Percentiles rank a stretch among this genome's conserved stretches.
Conservation (phyloP, 139 green algal genomes). For the Yamagishiella unicocca region DNA sequence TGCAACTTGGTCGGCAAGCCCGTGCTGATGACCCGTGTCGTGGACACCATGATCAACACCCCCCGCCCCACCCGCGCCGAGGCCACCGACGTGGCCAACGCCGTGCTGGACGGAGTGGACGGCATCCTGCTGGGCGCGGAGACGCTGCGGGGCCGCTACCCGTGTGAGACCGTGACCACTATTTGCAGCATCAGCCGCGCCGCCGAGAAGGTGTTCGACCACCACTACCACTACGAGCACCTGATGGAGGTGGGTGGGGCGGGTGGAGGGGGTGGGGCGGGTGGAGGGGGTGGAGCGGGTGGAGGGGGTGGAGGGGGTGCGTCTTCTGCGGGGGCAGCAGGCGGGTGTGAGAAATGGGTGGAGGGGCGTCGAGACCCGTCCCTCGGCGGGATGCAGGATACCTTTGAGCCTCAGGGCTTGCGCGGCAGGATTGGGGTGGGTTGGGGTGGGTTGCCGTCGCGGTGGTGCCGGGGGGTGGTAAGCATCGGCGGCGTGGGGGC, state of each 20-base stretch:
- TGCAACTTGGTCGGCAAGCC: conserved; percentile 94
- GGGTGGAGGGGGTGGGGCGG: too few species aligned
- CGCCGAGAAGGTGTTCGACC: conserved; percentile 71
- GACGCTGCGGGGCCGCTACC: conserved; percentile 68
- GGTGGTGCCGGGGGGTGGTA: too few species aligned
- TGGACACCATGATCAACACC: conserved; percentile 91
- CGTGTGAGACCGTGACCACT: conserved; percentile 82
- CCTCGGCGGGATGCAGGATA: too few species aligned
- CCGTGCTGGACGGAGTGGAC: conserved; percentile 92
- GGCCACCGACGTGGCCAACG: conserved; percentile 92
- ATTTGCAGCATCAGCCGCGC: conserved; percentile 58
- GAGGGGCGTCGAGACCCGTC: too few species aligned
- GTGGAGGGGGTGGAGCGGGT: too few species aligned
- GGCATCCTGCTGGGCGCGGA: conserved; percentile 90
- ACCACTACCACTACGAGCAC: conserved; percentile 70
- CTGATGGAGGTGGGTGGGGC: conserved; percentile 38
- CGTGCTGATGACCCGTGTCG: conserved; percentile 87
- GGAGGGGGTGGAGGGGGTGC: too few species aligned
- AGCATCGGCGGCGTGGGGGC: too few species aligned
- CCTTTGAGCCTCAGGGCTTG: too few species aligned
- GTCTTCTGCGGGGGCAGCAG: not conserved
- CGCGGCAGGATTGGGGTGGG: too few species aligned
- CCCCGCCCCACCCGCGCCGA: conserved; percentile 91
- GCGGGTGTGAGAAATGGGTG: not conserved
- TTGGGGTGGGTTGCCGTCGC: too few species aligned